Evolutionary conservation across 2,329 filamentous ascomycete genomes (phyloP).

Genomic region (Trichophyton schoenleinii): DNA sequence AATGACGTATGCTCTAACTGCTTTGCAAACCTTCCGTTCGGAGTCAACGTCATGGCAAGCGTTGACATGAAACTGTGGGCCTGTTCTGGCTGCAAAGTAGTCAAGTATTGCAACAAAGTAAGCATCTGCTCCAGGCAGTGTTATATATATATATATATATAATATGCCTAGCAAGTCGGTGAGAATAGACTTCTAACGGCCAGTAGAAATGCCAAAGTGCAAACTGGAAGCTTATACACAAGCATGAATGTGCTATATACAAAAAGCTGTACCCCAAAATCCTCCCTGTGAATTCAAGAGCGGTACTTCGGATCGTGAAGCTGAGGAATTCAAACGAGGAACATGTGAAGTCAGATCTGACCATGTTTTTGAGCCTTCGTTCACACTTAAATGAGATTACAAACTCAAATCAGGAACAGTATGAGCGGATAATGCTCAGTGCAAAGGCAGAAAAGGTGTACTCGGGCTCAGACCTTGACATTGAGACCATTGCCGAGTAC

Average conservation of each 20-base stretch:
- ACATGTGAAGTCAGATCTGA: slow-evolving; percentile 28
- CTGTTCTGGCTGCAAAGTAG: slow-evolving; percentile 46
- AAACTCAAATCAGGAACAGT: slow-evolving; percentile 28
- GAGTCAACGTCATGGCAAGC: slow-evolving; percentile 11
- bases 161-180: no score
- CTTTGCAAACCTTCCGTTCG: slow-evolving; percentile 21
- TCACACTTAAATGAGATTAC: slow-evolving; percentile 40
- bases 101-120: slow-evolving; percentile 50
- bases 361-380: slow-evolving; percentile 33
- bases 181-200: neutral
- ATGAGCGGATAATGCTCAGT: slow-evolving; percentile 37
- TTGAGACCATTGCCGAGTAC: slow-evolving; percentile 32
- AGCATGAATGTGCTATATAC: slow-evolving; percentile 46
- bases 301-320: slow-evolving; percentile 42
- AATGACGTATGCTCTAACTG: slow-evolving; percentile 47
- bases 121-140: slow-evolving; percentile 11
- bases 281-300: slow-evolving; percentile 45
- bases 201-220: slow-evolving; percentile 44
- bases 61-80: slow-evolving; percentile 35
- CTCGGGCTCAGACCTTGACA: slow-evolving; percentile 34
- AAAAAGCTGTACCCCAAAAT: slow-evolving; percentile 33
- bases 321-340: slow-evolving; percentile 28
- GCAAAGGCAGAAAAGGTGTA: slow-evolving; percentile 44
- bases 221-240: slow-evolving; percentile 49
- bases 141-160: no score